These are phyloP conservation scores for Populus hybrid DNA, from an alignment of 441 rosid species.

Conservation along the genomic window DNA sequence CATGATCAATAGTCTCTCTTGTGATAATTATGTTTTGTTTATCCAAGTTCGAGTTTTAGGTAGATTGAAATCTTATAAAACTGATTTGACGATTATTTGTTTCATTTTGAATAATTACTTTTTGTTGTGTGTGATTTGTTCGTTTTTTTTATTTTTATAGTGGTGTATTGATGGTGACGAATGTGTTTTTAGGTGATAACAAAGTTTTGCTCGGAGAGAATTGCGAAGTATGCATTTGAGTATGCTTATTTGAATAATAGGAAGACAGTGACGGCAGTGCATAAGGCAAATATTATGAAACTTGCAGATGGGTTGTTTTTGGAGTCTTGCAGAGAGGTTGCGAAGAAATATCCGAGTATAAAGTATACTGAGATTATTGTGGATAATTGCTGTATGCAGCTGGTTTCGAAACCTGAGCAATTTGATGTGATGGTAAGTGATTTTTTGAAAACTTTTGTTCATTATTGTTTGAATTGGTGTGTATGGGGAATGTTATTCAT, in stretches of 20 bases:
- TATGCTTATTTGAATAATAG: conserved; percentile 93
- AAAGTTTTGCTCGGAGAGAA: conserved; percentile 95
- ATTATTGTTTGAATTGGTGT: not conserved
- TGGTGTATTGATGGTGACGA: conserved; percentile 9
- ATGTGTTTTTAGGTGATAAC: conserved; percentile 72
- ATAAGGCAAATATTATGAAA: conserved; percentile 97
- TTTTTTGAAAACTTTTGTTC: not conserved
- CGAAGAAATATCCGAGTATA: conserved; percentile 81
- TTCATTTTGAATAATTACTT: not conserved
- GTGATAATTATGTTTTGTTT: not conserved
- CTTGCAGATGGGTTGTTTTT: conserved; percentile 94
- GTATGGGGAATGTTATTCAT: not conserved
- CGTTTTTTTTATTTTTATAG: not conserved
- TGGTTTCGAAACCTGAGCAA: conserved; percentile 96
- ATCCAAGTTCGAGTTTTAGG: not conserved
- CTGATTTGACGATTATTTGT: not conserved
- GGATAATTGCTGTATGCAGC: conserved; percentile 99
- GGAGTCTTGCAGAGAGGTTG: conserved; percentile 92
- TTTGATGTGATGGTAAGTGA: conserved; percentile 90
- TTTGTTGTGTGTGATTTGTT: not conserved
- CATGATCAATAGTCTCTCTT: not conserved
- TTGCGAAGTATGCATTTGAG: conserved; percentile 95
- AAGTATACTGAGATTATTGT: conserved; percentile 86
- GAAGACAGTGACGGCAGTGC: conserved; percentile 96
- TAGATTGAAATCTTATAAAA: not conserved